phyloP scores from a whole-genome alignment of 208 protist species.

The Strigomonas culicis region DNA sequence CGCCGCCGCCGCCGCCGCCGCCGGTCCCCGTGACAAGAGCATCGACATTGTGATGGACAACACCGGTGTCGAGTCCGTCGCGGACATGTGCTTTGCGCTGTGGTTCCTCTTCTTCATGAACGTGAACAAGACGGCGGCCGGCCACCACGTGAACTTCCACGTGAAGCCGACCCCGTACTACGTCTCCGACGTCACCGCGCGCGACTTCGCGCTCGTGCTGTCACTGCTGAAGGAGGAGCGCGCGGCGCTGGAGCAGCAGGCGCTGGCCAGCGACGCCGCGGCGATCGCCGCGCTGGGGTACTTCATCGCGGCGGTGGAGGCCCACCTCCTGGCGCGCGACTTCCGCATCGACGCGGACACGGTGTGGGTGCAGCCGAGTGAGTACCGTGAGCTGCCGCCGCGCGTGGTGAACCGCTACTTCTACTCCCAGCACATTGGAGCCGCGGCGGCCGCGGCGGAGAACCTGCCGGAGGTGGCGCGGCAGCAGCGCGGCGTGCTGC shows the following conservation, averaged over 20 bases:
- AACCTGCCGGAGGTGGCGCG: constrained; percentile 5
- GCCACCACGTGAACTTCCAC: constrained; percentile 53
- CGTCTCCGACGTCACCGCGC: constrained; percentile 81
- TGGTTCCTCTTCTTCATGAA: constrained; percentile 41
- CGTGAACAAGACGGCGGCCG: constrained; percentile 7
- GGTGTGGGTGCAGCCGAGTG: constrained; percentile 79
- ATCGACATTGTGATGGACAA: constrained; percentile 90
- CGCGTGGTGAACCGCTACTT: constrained; percentile 81
- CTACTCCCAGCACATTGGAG: constrained; percentile 52
- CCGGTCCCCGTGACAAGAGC: constrained; percentile 15
- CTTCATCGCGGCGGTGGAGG: constrained; percentile 48
- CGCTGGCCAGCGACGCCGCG: neutral
- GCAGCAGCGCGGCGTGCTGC: constrained; percentile 19
- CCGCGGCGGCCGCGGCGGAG: constrained; percentile 12
- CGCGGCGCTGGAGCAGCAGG: constrained; percentile 15
- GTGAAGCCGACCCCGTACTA: constrained; percentile 90
- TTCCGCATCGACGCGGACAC: constrained; percentile 68
- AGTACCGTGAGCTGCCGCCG: constrained; percentile 86
- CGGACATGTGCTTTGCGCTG: constrained; percentile 69
- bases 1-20: neutral
- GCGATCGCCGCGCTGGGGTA: constrained; percentile 38
- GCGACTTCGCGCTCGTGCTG: constrained; percentile 66
- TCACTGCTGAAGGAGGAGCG: constrained; percentile 17
- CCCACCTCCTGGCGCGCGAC: constrained; percentile 27
- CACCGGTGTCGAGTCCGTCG: constrained; percentile 78